phyloP scores from a whole-genome alignment of 2,329 filamentous ascomycete species.

The Aspergillus neotritici region DNA sequence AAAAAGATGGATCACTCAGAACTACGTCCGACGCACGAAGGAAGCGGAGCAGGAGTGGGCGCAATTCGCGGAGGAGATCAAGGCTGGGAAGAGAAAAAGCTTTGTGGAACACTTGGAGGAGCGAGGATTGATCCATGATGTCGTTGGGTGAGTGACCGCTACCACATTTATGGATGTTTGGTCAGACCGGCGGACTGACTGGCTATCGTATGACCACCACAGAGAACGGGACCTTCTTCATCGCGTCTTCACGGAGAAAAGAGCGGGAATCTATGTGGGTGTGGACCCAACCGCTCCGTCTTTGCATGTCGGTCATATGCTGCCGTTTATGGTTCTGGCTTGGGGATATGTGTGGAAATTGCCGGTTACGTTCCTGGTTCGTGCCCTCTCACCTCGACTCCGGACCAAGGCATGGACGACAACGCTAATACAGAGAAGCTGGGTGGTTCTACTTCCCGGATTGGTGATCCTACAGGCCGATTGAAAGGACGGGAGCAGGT shows the following conservation, averaged over 20 bases:
- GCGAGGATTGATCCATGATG: constrained; percentile 42
- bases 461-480: constrained; percentile 45
- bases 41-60: constrained; percentile 40
- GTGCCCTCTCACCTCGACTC: constrained; percentile 11
- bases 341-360: constrained; percentile 48
- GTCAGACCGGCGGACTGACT: constrained; percentile 8
- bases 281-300: constrained; percentile 48
- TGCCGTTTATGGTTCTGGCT: constrained; percentile 47
- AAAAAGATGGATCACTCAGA: constrained; percentile 35
- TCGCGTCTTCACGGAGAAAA: constrained; percentile 40
- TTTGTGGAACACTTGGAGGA: constrained; percentile 43
- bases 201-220: background rate
- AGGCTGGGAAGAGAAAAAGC: constrained; percentile 38
- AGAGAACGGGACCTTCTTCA: constrained; percentile 42
- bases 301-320: constrained; percentile 47
- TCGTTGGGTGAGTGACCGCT: constrained; percentile 38
- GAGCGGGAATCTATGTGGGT: constrained; percentile 44
- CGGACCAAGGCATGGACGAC: background rate
- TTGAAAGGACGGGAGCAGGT: constrained; percentile 36
- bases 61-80: constrained; percentile 38
- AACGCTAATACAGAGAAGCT: constrained; percentile 31
- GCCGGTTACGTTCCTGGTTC: constrained; percentile 41
- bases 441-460: constrained; percentile 42
- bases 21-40: constrained; percentile 32
- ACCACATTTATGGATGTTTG: background rate